Evolutionary conservation across 2,329 filamentous ascomycete species (phyloP).

Genomic region (Ceratocystis colombiana): DNA sequence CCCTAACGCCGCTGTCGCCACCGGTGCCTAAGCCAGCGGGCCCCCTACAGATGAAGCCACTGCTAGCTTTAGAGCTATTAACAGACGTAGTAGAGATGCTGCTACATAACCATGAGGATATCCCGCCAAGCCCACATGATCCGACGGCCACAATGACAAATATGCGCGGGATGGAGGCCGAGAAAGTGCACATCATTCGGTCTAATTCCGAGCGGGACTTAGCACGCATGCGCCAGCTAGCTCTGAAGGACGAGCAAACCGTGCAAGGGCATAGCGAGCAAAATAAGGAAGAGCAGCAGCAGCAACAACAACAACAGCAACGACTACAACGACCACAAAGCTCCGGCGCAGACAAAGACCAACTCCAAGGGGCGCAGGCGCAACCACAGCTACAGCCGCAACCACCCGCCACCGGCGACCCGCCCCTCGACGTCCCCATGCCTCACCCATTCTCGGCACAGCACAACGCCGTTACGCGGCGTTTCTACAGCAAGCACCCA

Average conservation of each 20-base stretch:
- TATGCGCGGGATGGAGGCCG: constrained; percentile 52
- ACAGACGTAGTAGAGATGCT: constrained; percentile 60
- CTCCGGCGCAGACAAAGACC: too few relatives aligned
- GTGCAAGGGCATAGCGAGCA: constrained; percentile 17
- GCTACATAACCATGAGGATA: constrained; percentile 62
- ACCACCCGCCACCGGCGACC: background rate
- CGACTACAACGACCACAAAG: constrained; percentile 13
- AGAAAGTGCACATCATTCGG: constrained; percentile 51
- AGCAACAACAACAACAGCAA: background rate
- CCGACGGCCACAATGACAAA: constrained; percentile 54
- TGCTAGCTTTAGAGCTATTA: constrained; percentile 70
- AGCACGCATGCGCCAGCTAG: constrained; percentile 37
- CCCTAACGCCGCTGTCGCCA: constrained; percentile 27
- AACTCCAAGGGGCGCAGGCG: background rate
- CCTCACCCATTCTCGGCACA: constrained; percentile 10
- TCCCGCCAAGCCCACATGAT: constrained; percentile 65
- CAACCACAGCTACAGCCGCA: constrained; percentile 25
- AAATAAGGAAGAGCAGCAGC: constrained; percentile 19
- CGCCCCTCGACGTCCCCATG: background rate
- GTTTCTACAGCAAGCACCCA: constrained; percentile 83
- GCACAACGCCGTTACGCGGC: constrained; percentile 74
- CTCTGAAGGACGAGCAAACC: constrained; percentile 31
- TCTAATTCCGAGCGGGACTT: constrained; percentile 49
- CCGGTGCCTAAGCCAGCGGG: constrained; percentile 29
- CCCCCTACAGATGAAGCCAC: constrained; percentile 49